Percentiles rank a stretch among this genome's conserved stretches.
Evolutionary conservation across 1,284 basidiomycete genomes (phyloP).

Genomic region (Ustilago trichophora): DNA sequence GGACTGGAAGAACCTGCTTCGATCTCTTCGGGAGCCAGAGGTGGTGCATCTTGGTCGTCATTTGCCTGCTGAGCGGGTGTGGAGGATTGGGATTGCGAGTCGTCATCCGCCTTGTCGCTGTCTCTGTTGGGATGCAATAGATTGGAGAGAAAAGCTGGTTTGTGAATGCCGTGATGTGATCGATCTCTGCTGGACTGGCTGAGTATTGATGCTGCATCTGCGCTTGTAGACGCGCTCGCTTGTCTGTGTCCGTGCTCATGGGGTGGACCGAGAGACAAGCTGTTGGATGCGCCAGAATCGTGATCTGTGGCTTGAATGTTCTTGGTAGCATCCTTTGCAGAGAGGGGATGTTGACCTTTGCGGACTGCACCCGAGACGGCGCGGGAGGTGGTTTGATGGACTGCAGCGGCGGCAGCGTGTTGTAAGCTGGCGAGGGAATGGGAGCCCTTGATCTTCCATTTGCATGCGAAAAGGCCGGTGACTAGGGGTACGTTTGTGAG

Average conservation of each 20-base stretch:
- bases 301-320: constrained; percentile 30
- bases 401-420: constrained; percentile 36
- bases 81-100: not conserved
- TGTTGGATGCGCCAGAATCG: constrained; percentile 12
- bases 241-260: constrained; percentile 10
- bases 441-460: constrained; percentile 79
- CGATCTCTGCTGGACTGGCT: constrained; percentile 14
- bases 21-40: constrained; percentile 1
- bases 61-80: not conserved
- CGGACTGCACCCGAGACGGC: constrained; percentile 7
- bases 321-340: constrained; percentile 15
- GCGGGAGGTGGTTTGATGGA: constrained; percentile 28
- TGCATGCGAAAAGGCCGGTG: constrained; percentile 76
- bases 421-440: constrained; percentile 47
- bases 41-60: not conserved
- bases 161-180: constrained; percentile 7
- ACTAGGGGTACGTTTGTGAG: constrained; percentile 80
- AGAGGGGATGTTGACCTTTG: constrained; percentile 2
- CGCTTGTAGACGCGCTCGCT: constrained; percentile 1
- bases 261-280: constrained; percentile 7
- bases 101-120: constrained; percentile 2
- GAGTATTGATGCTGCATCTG: constrained; percentile 22
- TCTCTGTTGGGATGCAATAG: constrained; percentile 15
- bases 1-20: constrained; percentile 14
- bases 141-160: constrained; percentile 15